Percentiles rank a stretch among this genome's conserved stretches.
phyloP scores from a whole-genome alignment of 441 rosid species.

The Mallotus repandus region DNA sequence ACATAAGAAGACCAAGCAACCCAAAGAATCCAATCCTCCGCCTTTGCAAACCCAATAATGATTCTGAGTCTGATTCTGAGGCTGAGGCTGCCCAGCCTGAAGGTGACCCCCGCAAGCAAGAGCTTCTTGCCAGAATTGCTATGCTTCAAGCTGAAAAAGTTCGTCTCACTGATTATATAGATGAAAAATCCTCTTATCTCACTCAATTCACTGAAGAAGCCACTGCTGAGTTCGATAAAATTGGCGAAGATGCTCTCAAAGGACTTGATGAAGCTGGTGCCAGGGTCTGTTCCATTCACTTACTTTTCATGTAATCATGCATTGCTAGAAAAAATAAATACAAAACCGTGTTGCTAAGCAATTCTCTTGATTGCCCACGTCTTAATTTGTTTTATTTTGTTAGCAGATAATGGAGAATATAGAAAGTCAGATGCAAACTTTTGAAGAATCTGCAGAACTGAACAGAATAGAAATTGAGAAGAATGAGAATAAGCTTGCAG shows the following conservation, averaged over 20 bases:
- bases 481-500: constrained; percentile 57
- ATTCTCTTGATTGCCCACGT: constrained; percentile 15
- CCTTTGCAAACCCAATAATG: constrained; percentile 47
- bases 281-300: constrained; percentile 53
- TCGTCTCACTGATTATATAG: constrained; percentile 77
- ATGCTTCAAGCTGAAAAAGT: constrained; percentile 84
- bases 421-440: constrained; percentile 83
- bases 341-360: neutral
- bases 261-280: constrained; percentile 80
- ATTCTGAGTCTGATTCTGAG: constrained; percentile 36
- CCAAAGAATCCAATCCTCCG: constrained; percentile 41
- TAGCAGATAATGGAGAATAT: constrained; percentile 81
- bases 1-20: constrained; percentile 32
- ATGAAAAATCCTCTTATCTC: constrained; percentile 69
- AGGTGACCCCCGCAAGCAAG: constrained; percentile 75
- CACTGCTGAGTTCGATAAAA: constrained; percentile 66
- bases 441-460: constrained; percentile 72
- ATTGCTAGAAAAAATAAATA: neutral
- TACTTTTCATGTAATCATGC: constrained; percentile 1
- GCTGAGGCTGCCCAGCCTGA: constrained; percentile 44
- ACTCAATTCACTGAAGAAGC: constrained; percentile 89
- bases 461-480: constrained; percentile 62
- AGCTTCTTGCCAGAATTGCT: constrained; percentile 79
- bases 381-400: constrained; percentile 12
- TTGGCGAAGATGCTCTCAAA: constrained; percentile 88